These are phyloP conservation scores for Pleurotus pulmonarius DNA, from an alignment of 768 basidiomycete species.

Conservation along the genomic window DNA sequence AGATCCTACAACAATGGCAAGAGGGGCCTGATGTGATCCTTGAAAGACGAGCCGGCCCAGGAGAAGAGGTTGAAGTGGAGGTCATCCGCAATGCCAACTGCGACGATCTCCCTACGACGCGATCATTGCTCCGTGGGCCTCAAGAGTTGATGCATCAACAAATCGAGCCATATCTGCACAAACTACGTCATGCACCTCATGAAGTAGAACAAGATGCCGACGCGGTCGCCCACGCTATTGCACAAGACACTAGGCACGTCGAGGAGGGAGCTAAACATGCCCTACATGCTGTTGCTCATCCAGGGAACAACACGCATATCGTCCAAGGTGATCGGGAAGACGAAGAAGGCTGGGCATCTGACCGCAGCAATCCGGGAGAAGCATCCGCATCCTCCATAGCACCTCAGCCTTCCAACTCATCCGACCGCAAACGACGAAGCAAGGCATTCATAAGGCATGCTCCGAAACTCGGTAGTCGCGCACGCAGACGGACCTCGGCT, in stretches of 20 bases:
- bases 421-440: slow-evolving; percentile 19
- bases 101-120: slow-evolving; percentile 10
- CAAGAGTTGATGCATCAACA: slow-evolving; percentile 19
- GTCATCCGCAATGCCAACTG: slow-evolving; percentile 41
- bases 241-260: slow-evolving; percentile 21
- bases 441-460: slow-evolving; percentile 17
- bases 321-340: slow-evolving; percentile 26
- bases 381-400: slow-evolving; percentile 5
- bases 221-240: slow-evolving; percentile 17
- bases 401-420: slow-evolving; percentile 8
- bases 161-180: slow-evolving; percentile 27
- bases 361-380: slow-evolving; percentile 33
- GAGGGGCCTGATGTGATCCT: slow-evolving; percentile 68
- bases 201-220: slow-evolving; percentile 17
- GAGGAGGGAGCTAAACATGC: slow-evolving; percentile 14
- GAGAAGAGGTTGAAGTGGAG: slow-evolving; percentile 68
- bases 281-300: slow-evolving; percentile 7
- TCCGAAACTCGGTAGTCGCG: slow-evolving; percentile 11
- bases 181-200: slow-evolving; percentile 19
- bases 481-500: slow-evolving; percentile 7
- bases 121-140: slow-evolving; percentile 15
- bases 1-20: slow-evolving; percentile 53
- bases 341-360: slow-evolving; percentile 67
- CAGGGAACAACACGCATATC: slow-evolving; percentile 18
- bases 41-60: slow-evolving; percentile 54